A percentile compares a stretch with the other conserved stretches of the same genome.
Evolutionary conservation across 305 asterid species (phyloP).

Genomic region (Fraxinus velutina): DNA sequence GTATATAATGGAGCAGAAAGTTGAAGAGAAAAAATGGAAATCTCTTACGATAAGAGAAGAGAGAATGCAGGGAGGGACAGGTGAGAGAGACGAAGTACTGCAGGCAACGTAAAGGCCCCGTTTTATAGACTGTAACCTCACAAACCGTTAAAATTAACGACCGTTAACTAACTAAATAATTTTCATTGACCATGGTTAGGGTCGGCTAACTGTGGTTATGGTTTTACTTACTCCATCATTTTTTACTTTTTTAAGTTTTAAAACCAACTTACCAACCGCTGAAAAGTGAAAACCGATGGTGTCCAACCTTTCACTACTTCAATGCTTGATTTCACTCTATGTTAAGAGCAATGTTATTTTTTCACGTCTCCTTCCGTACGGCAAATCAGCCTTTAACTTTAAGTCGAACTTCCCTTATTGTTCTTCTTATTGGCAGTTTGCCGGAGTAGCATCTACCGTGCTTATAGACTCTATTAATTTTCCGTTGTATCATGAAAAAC

Average conservation of each 20-base stretch:
- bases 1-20: constrained; percentile 20
- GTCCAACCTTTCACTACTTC: not conserved
- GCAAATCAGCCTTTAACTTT: not conserved
- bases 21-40: constrained; percentile 14
- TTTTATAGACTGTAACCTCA: constrained; percentile 35
- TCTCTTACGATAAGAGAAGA: not conserved
- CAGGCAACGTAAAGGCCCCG: constrained; percentile 34
- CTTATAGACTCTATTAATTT: too few relatives aligned
- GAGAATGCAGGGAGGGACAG: not conserved
- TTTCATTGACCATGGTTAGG: constrained; percentile 1
- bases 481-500: too few relatives aligned
- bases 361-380: not conserved
- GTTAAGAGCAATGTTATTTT: not conserved
- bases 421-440: not conserved
- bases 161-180: constrained; percentile 36
- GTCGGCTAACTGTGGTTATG: not conserved
- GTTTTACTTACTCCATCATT: constrained; percentile 20
- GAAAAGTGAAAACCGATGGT: not conserved
- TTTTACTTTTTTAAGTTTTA: not conserved
- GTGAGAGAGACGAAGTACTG: constrained; percentile 21
- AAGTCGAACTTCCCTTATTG: not conserved
- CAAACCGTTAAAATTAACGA: constrained; percentile 38
- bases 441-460: too few relatives aligned
- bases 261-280: constrained; percentile 23
- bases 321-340: not conserved